Evolutionary conservation across 306 rosid genomes (phyloP), one percentile per base, ranked within the genome.

Genomic region (Pyrus betulifolia): DNA sequence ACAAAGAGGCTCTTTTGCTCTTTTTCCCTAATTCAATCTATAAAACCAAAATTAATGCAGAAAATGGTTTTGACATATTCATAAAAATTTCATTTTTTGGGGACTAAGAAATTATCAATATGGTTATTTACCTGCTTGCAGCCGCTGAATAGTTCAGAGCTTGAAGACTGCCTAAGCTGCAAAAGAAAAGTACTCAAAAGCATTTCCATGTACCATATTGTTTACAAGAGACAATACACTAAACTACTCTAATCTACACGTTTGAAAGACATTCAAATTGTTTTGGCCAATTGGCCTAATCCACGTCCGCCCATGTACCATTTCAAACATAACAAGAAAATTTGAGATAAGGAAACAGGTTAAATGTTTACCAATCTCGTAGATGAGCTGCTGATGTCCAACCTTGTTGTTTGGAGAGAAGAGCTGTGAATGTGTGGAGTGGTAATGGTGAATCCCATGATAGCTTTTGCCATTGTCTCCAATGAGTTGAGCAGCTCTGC

Each of bases 151-250:
- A 83, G 70, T 57, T 86, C 78, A 22, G 91, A 84, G 42, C 83
- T 71, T 73, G 95, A 77, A 76, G 77, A 69, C 84, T 80, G 92
- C 84, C 87, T 80, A 33, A 78, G 86, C 97, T 90, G 89, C 87
- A 80, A 82, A 78, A 75, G 30, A 33, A 79, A 69, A 13, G 46
- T 21, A 12, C 30, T 45, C n/a, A 21, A 33, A 19, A 11, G 15
- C 61, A 62, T 6, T 45, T 62, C 55, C 21, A 17, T 2, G 55
- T 6, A 51, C 21, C 21, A 4, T 51, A 15, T 51, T 12, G 0
- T 51, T 51, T 15, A 5, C 55, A 51, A 15, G 1, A 25, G 21
- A 15, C 55, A 51, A 17, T 0, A 51, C 21, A 51, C 55, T 51
- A 17, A 51, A 51, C 21, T 51, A 4, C 55, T 51, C 55, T 15